phyloP scores from a whole-genome alignment of 2,329 filamentous ascomycete genomes.

The Aspergillus hortae region DNA sequence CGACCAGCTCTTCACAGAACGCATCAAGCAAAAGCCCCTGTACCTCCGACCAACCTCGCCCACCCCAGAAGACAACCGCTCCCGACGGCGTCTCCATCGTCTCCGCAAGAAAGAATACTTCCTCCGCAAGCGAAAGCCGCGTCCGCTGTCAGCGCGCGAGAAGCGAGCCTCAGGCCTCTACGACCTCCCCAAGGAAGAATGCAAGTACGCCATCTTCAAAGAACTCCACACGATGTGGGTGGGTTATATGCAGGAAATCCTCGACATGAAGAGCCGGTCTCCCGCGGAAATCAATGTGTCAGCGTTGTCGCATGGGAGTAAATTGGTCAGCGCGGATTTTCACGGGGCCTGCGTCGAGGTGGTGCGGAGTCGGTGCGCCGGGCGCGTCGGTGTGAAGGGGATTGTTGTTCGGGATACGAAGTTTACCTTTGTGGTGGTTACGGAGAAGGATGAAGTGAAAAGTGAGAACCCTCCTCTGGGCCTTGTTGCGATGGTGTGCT shows the following conservation, averaged over 20 bases:
- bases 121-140: constrained; percentile 51
- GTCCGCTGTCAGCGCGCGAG: constrained; percentile 73
- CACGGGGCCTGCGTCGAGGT: constrained; percentile 84
- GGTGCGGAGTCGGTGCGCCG: constrained; percentile 73
- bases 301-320: constrained; percentile 50
- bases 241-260: constrained; percentile 77
- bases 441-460: constrained; percentile 66
- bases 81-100: constrained; percentile 51
- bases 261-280: constrained; percentile 54
- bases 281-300: constrained; percentile 44
- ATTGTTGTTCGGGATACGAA: constrained; percentile 88
- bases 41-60: constrained; percentile 74
- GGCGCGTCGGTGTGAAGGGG: constrained; percentile 76
- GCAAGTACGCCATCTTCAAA: constrained; percentile 72
- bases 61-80: constrained; percentile 50
- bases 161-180: constrained; percentile 71
- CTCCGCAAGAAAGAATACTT: constrained; percentile 47
- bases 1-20: constrained; percentile 71
- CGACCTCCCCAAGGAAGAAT: constrained; percentile 65
- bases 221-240: constrained; percentile 77
- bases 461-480: constrained; percentile 31
- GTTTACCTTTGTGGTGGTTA: constrained; percentile 82
- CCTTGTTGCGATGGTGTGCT: not conserved
- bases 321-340: constrained; percentile 81
- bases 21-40: constrained; percentile 77